Percentiles rank a stretch among this genome's conserved stretches.
Evolutionary conservation across 1,284 basidiomycete species (phyloP).

Genomic region (Cutaneotrichosporon cyanovorans): DNA sequence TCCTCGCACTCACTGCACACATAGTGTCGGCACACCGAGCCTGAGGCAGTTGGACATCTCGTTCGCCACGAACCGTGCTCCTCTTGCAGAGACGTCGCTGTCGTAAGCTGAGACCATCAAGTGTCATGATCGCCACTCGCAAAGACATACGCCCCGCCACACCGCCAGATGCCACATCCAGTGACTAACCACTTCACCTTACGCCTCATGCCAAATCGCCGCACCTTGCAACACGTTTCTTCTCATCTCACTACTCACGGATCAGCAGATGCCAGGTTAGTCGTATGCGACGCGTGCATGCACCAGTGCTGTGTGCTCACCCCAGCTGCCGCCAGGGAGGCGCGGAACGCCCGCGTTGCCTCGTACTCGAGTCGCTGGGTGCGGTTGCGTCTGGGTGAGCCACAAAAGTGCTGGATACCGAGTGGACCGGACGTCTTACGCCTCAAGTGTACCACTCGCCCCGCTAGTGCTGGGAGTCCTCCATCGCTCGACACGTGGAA

Average conservation of each 20-base stretch:
- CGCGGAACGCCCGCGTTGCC: neutral
- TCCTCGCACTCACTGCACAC: constrained; percentile 8
- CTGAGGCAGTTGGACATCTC: constrained; percentile 6
- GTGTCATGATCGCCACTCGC: no score
- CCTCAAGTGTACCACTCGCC: neutral
- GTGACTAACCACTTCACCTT: no score
- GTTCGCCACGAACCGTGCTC: neutral
- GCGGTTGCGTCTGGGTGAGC: neutral
- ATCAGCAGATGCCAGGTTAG: constrained; percentile 5
- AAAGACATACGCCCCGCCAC: no score
- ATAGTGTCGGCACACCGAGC: constrained; percentile 6
- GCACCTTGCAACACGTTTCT: no score
- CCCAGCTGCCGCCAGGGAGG: neutral
- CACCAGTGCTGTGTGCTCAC: constrained; percentile 2
- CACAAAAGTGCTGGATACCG: constrained; percentile 6
- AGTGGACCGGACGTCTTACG: neutral
- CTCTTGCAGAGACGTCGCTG: neutral
- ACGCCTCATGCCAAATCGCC: no score
- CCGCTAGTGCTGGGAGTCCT: neutral
- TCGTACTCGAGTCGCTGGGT: neutral
- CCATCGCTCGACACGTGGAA: constrained; percentile 13
- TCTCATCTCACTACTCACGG: neutral
- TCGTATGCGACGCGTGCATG: constrained; percentile 12
- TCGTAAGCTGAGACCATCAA: neutral
- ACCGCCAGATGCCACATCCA: no score